Conservation (phyloP, 495 filamentous ascomycete genomes). For the Podospora didyma region DNA sequence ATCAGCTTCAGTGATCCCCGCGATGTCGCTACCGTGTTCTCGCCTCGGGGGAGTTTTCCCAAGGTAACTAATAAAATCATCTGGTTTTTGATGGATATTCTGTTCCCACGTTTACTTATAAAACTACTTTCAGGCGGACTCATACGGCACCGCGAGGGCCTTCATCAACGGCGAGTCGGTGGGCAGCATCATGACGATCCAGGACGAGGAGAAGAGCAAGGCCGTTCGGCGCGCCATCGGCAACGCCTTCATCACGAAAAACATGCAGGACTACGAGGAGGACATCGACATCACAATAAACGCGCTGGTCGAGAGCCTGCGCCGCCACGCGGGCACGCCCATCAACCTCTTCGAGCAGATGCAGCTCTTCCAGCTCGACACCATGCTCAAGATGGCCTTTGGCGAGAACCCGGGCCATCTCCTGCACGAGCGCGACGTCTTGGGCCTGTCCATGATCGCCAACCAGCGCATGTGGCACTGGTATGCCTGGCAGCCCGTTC, state of each 20-base stretch:
- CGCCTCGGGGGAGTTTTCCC: not conserved
- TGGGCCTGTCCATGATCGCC: conserved; percentile 19
- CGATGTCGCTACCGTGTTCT: conserved; percentile 21
- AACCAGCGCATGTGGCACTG: conserved; percentile 23
- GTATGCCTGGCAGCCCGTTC: conserved; percentile 23
- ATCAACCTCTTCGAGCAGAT: conserved; percentile 7
- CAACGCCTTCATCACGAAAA: conserved; percentile 24
- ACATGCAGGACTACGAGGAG: conserved; percentile 21
- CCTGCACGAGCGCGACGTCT: conserved; percentile 18
- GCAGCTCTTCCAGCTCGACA: conserved; percentile 24
- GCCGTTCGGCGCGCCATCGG: conserved; percentile 25
- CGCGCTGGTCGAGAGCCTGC: conserved; percentile 14
- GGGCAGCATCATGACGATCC: conserved; percentile 22
- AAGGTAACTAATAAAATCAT: conserved; percentile 5
- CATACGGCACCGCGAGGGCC: conserved; percentile 30
- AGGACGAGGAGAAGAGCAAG: conserved; percentile 18
- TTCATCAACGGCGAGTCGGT: conserved; percentile 24
- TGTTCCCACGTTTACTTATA: no score
- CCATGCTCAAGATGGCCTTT: conserved; percentile 23
- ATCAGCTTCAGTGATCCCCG: conserved; percentile 37
- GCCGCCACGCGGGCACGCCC: conserved; percentile 14
- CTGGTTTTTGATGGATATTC: no score
- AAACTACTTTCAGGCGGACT: no score
- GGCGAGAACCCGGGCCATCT: conserved; percentile 21
- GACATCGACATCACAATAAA: conserved; percentile 19